These are phyloP conservation scores for Exobasidium rhododendri DNA, from an alignment of 1,284 basidiomycete species.

Conservation along the genomic window DNA sequence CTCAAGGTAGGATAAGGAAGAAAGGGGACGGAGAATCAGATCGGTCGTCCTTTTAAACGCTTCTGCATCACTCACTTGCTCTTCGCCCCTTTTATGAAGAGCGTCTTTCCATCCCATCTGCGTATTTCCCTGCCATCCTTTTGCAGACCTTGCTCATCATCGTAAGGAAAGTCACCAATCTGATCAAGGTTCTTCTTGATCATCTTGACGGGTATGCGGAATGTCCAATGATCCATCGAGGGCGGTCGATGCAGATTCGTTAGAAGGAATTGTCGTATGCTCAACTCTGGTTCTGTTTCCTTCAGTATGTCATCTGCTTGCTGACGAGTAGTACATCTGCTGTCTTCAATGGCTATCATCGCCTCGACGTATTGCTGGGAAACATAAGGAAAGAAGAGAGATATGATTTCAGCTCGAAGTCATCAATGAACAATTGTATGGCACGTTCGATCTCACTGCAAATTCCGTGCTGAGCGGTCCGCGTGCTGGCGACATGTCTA, in stretches of 20 bases:
- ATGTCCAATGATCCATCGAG: constrained; percentile 58
- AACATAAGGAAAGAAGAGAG: too few species aligned
- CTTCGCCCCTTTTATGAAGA: constrained; percentile 71
- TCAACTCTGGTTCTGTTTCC: constrained; percentile 64
- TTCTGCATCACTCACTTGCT: constrained; percentile 65
- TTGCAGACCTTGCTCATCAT: constrained; percentile 59
- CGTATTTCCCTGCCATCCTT: constrained; percentile 43
- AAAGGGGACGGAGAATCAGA: background rate
- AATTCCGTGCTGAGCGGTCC: constrained; percentile 65
- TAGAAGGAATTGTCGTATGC: constrained; percentile 72
- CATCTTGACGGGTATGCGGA: constrained; percentile 70
- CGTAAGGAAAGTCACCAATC: constrained; percentile 71
- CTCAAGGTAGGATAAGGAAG: constrained; percentile 56
- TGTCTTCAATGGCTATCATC: constrained; percentile 68
- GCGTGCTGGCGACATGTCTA: constrained; percentile 72
- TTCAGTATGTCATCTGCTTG: constrained; percentile 68
- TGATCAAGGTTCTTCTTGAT: constrained; percentile 63
- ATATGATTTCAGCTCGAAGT: background rate
- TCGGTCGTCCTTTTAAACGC: background rate
- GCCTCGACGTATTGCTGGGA: constrained; percentile 64
- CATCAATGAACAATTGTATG: background rate
- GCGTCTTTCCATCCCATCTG: constrained; percentile 64
- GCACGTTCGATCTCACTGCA: constrained; percentile 25
- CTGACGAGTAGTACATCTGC: constrained; percentile 62
- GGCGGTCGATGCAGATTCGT: constrained; percentile 67